Conservation (phyloP, 306 rosid species). For the Alnus rubra region DNA sequence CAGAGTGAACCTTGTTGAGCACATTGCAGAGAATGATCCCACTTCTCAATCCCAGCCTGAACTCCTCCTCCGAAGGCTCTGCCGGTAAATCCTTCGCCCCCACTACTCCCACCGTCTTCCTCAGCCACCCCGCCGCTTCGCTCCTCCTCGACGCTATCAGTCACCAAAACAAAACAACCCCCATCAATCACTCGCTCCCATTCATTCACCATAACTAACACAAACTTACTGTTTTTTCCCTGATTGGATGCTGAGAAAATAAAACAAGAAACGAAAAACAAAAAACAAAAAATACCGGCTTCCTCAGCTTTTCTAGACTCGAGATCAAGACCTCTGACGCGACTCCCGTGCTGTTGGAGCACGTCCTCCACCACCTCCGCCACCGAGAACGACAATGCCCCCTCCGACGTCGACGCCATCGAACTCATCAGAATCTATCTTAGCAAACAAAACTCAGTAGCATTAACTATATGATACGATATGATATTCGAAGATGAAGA, state of each 20-base stretch:
- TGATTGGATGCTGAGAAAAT: not conserved
- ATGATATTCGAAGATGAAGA: not conserved
- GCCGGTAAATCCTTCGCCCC: conserved; percentile 97
- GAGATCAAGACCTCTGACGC: conserved; percentile 73
- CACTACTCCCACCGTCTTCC: conserved; percentile 92
- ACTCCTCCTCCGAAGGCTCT: conserved; percentile 95
- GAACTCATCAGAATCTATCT: conserved; percentile 14
- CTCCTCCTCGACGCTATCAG: conserved; percentile 77
- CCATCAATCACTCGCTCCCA: not conserved
- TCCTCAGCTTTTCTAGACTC: conserved; percentile 81
- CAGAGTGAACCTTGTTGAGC: conserved; percentile 78
- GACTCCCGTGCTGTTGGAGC: conserved; percentile 79
- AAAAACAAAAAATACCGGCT: conserved; percentile 55
- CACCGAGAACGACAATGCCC: conserved; percentile 68
- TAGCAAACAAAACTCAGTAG: conserved; percentile 13
- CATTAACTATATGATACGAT: not conserved
- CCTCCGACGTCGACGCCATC: conserved; percentile 40
- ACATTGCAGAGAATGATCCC: conserved; percentile 93
- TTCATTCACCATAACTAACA: not conserved
- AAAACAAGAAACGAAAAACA: not conserved
- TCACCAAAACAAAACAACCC: not conserved
- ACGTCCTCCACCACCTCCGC: conserved; percentile 85
- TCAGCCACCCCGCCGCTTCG: conserved; percentile 96
- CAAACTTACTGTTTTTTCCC: not conserved
- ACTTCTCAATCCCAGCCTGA: conserved; percentile 92